These are phyloP conservation scores for Alloteropsis semialata DNA, from an alignment of 176 grass and related monocot species.

Conservation along the genomic window DNA sequence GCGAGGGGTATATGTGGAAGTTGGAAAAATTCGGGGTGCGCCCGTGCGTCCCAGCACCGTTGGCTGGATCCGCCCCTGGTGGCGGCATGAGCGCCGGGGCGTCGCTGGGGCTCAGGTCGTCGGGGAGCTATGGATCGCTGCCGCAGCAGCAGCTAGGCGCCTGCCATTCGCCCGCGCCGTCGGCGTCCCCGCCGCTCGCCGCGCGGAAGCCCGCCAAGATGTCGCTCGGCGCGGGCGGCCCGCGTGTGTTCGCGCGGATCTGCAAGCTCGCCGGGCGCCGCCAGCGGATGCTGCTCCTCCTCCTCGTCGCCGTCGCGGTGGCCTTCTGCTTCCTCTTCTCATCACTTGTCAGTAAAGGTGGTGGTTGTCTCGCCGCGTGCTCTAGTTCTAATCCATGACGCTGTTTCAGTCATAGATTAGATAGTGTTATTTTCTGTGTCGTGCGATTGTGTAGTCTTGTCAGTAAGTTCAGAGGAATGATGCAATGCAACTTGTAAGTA, in stretches of 20 bases:
- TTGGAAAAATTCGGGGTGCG: not conserved
- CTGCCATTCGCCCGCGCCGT: constrained; percentile 24
- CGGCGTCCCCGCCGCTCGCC: constrained; percentile 39
- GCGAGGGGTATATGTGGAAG: constrained; percentile 18
- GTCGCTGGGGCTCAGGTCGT: constrained; percentile 87
- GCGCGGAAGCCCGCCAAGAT: constrained; percentile 51
- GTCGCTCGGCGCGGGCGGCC: constrained; percentile 34
- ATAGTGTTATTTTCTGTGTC: not conserved
- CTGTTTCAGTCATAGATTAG: constrained; percentile 1
- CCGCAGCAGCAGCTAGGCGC: constrained; percentile 49
- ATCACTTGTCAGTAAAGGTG: constrained; percentile 76
- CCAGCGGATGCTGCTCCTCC: constrained; percentile 71
- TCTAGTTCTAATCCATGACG: not conserved
- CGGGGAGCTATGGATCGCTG: constrained; percentile 90
- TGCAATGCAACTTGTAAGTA: constrained; percentile 13
- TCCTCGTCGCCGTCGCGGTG: constrained; percentile 43
- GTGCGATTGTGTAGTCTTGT: not conserved
- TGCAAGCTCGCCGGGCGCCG: constrained; percentile 61
- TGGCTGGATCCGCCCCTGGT: constrained; percentile 41
- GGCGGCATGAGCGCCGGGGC: constrained; percentile 63
- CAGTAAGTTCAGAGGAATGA: not conserved
- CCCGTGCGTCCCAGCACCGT: constrained; percentile 10
- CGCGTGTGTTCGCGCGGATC: constrained; percentile 59
- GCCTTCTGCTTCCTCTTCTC: constrained; percentile 53
- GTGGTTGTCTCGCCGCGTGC: not conserved